phyloP scores from a whole-genome alignment of 2,329 filamentous ascomycete species.

The Colletotrichum gigasporum region DNA sequence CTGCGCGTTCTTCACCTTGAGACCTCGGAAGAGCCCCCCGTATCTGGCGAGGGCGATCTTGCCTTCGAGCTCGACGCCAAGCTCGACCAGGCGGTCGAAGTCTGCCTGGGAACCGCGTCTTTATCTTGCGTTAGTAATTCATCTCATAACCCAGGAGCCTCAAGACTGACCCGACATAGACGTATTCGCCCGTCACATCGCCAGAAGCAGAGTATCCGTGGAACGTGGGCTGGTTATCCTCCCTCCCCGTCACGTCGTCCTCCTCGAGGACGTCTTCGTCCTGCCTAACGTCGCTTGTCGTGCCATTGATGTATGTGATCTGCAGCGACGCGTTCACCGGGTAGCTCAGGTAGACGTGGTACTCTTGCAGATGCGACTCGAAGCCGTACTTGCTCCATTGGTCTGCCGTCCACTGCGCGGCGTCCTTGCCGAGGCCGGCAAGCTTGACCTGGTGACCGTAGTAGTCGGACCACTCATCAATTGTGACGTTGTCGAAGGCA shows the following conservation, averaged over 20 bases:
- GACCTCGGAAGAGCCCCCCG: conserved; percentile 78
- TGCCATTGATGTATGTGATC: conserved; percentile 46
- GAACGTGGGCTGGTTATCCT: conserved; percentile 78
- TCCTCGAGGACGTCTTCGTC: conserved; percentile 78
- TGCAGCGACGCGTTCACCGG: conserved; percentile 64
- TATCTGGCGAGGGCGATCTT: conserved; percentile 85
- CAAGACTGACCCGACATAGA: conserved; percentile 72
- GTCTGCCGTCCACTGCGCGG: conserved; percentile 49
- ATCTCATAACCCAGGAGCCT: accelerated
- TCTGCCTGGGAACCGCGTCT: conserved; percentile 74
- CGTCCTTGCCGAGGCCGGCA: conserved; percentile 46
- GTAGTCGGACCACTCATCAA: conserved; percentile 49
- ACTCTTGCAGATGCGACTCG: conserved; percentile 50
- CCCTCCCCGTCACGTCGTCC: conserved; percentile 76
- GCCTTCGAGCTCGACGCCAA: conserved; percentile 75
- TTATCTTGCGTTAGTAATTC: background rate
- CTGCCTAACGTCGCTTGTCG: conserved; percentile 71
- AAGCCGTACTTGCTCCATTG: conserved; percentile 48
- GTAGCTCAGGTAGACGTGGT: conserved; percentile 70
- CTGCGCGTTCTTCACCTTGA: conserved; percentile 86
- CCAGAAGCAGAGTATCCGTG: conserved; percentile 85
- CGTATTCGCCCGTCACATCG: conserved; percentile 78
- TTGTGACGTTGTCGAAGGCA: conserved; percentile 47
- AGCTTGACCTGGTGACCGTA: conserved; percentile 50
- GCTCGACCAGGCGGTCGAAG: conserved; percentile 74